These are phyloP conservation scores for Alternaria gansuensis DNA, from an alignment of 2,329 filamentous ascomycete species.

Conservation along the genomic window DNA sequence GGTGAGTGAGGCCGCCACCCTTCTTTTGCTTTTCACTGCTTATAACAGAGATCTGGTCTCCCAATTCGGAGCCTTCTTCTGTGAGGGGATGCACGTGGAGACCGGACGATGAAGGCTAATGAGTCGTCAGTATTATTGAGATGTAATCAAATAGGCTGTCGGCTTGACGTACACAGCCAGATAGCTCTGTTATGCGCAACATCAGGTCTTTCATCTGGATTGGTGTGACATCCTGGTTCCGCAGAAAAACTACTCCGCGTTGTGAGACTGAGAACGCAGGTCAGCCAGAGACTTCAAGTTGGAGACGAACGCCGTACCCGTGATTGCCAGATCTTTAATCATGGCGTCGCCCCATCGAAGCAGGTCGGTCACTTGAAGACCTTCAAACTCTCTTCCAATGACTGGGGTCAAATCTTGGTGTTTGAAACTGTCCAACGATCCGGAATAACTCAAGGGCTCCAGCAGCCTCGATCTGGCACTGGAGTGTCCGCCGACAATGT, in stretches of 20 bases:
- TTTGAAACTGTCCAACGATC: slow-evolving; percentile 37
- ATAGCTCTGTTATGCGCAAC: slow-evolving; percentile 66
- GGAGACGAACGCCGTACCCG: slow-evolving; percentile 57
- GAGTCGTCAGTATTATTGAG: slow-evolving; percentile 11
- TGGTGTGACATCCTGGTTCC: slow-evolving; percentile 64
- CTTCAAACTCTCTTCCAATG: slow-evolving; percentile 61
- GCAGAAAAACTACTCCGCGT: slow-evolving; percentile 75
- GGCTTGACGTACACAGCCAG: slow-evolving; percentile 61
- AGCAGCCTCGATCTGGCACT: slow-evolving; percentile 33
- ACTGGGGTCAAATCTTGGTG: slow-evolving; percentile 59
- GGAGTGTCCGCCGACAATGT: slow-evolving; percentile 34
- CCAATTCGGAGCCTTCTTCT: slow-evolving; percentile 54
- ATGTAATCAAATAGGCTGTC: slow-evolving; percentile 34
- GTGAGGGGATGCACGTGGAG: slow-evolving; percentile 55
- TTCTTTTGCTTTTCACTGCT: slow-evolving; percentile 49
- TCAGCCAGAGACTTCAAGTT: not conserved
- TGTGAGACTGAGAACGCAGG: slow-evolving; percentile 64
- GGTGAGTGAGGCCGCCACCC: slow-evolving; percentile 48
- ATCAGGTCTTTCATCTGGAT: slow-evolving; percentile 72
- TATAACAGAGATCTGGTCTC: slow-evolving; percentile 54
- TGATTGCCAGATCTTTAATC: slow-evolving; percentile 61
- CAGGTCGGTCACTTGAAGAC: slow-evolving; percentile 43
- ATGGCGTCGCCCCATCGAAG: slow-evolving; percentile 50
- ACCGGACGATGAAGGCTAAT: slow-evolving; percentile 37
- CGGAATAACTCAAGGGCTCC: slow-evolving; percentile 37